A percentile compares a stretch with the other conserved stretches of the same genome.
Conservation (phyloP, 139 green algal species). For the Chlorella sp. region DNA sequence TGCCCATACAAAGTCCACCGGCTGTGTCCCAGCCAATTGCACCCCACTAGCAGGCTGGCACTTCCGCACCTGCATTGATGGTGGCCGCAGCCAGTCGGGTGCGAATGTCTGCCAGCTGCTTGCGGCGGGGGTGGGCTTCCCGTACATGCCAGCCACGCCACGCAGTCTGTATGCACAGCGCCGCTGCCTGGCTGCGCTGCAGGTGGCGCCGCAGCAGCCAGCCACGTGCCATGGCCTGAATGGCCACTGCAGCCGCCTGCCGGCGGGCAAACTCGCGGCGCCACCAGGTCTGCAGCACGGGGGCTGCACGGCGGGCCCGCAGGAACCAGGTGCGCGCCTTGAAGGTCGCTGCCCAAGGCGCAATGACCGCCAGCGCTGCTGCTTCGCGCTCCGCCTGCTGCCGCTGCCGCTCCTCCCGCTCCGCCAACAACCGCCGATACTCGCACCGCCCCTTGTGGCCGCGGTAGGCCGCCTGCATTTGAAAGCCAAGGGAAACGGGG, state of each 20-base stretch:
- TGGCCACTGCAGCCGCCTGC: conserved; percentile 19
- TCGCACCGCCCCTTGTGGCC: conserved; percentile 10
- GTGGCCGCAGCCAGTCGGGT: conserved; percentile 49
- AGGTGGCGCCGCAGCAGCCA: conserved; percentile 19
- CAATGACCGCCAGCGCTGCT: conserved; percentile 50
- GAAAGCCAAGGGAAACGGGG: too few species aligned
- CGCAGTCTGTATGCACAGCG: conserved; percentile 55
- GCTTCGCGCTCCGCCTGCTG: conserved; percentile 12
- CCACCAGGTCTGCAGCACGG: conserved; percentile 48
- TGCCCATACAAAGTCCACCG: too few species aligned
- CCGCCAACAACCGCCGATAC: conserved; percentile 5
- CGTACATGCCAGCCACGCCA: conserved; percentile 66
- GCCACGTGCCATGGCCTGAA: conserved; percentile 34
- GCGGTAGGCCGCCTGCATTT: conserved; percentile 32
- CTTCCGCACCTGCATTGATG: neutral
- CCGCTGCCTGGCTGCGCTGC: neutral
- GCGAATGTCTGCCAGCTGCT: conserved; percentile 45
- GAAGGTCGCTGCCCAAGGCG: conserved; percentile 47
- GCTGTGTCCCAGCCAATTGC: neutral
- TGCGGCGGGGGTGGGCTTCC: neutral
- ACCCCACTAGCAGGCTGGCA: too few species aligned
- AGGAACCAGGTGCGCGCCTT: conserved; percentile 40
- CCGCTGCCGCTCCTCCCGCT: conserved; percentile 15
- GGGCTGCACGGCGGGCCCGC: conserved; percentile 18
- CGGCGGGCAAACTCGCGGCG: neutral